Evolutionary conservation across 108 stramenopile genomes (phyloP).

Genomic region (Cyclotella baltica): DNA sequence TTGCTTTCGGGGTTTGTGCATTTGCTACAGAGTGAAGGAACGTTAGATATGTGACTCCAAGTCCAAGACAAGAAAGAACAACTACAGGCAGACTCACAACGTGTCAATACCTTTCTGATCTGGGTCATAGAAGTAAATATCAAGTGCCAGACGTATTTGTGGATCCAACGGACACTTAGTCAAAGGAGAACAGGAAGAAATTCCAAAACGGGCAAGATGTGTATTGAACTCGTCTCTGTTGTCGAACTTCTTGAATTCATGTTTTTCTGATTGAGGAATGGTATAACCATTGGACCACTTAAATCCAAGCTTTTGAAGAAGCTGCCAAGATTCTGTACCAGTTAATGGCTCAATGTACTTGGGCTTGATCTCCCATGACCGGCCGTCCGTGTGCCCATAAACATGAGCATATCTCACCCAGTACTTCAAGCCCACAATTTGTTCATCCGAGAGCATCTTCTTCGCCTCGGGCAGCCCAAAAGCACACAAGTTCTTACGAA

Average conservation of each 20-base stretch:
- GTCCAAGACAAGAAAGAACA: background rate
- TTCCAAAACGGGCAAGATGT: constrained; percentile 47
- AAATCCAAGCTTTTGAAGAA: constrained; percentile 37
- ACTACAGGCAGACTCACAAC: constrained; percentile 23
- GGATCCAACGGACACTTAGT: background rate
- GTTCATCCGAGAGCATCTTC: background rate
- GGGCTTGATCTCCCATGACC: constrained; percentile 21
- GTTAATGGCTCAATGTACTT: constrained; percentile 15
- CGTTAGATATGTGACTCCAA: background rate
- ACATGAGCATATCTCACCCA: constrained; percentile 49
- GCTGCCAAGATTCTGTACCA: constrained; percentile 22
- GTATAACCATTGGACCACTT: constrained; percentile 19
- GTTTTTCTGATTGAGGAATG: constrained; percentile 19
- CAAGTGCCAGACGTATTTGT: constrained; percentile 33
- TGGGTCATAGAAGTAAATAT: constrained; percentile 26
- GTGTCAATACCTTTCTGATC: constrained; percentile 17
- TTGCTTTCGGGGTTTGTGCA: constrained; percentile 26
- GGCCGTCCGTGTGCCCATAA: constrained; percentile 4
- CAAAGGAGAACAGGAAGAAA: background rate
- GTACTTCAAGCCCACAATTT: background rate
- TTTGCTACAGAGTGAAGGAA: constrained; percentile 11
- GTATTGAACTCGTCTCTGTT: constrained; percentile 11
- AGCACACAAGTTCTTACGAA: constrained; percentile 45
- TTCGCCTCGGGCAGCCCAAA: constrained; percentile 37
- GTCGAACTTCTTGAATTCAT: constrained; percentile 21